Conservation (phyloP, 306 rosid genomes). For the Gillenia trifoliata region DNA sequence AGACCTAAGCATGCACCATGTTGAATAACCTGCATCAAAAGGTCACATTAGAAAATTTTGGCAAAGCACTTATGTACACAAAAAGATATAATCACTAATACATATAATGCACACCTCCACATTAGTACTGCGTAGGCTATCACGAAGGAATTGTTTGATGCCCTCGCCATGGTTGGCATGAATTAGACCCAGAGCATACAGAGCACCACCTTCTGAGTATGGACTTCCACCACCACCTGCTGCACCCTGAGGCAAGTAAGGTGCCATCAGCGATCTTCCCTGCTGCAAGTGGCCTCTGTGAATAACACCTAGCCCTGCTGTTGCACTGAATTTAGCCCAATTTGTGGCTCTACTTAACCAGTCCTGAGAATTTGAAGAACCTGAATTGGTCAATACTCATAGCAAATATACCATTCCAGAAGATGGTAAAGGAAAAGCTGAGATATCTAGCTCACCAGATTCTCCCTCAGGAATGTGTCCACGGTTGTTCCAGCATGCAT, state of each 20-base stretch:
- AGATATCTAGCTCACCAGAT: conserved; percentile 50
- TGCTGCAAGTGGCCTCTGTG: conserved; percentile 97
- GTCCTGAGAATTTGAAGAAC: conserved; percentile 47
- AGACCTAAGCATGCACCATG: conserved; percentile 99
- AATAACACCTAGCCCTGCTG: conserved; percentile 96
- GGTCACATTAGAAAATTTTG: conserved; percentile 7
- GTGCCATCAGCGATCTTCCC: conserved; percentile 97
- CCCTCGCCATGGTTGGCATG: conserved; percentile 99
- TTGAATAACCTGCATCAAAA: conserved; percentile 73
- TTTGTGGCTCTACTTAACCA: conserved; percentile 99
- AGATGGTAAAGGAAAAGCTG: background rate
- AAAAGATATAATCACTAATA: conserved; percentile 1
- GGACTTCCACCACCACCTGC: conserved; percentile 96
- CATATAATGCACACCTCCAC: conserved; percentile 65
- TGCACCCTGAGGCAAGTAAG: conserved; percentile 93
- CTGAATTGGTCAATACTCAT: background rate
- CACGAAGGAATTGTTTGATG: conserved; percentile 92
- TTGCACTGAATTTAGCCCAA: conserved; percentile 98
- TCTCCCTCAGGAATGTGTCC: conserved; percentile 95
- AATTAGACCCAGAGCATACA: conserved; percentile 94
- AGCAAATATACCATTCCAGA: conserved; percentile 7
- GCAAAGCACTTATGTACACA: conserved; percentile 5
- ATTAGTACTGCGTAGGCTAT: conserved; percentile 80
- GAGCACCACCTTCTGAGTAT: conserved; percentile 96
- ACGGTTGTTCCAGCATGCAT: conserved; percentile 99